Evolutionary conservation across 371 early-diverging fungal species (phyloP), one percentile per base, ranked within the genome.

Genomic region (Mortierella sp.): DNA sequence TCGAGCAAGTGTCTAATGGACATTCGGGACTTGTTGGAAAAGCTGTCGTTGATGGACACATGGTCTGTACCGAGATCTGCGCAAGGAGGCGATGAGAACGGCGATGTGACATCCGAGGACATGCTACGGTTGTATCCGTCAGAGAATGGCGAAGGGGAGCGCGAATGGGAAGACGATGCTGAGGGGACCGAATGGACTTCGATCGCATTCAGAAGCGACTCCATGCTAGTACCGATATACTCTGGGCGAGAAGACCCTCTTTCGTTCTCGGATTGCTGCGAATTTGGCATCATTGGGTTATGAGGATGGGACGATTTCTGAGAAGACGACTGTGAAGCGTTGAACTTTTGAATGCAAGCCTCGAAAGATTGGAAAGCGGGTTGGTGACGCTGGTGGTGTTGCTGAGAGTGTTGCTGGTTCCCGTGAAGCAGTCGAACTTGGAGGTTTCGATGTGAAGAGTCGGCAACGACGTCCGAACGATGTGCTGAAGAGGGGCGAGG

Each of bases 171-270:
- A 17, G 77, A 57, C 34, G 34, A 34, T 5, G 76, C 51, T 1
- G 64, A 63, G n/a, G 64, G 68, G 0, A 60, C 63, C 8, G 76
- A 62, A 29, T 76, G 77, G 31, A 69, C 77, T 19, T 76, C 77
- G 27, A 76, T 76, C 19, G 77, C 77, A 49, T 69, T 63, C 54
- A 76, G 47, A n/a, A 76, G 62, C 10, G 77, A 69, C 56, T 76
- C 77, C 77, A 76, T 76, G 41, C 68, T 57, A 1, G 77, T 76
- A 25, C 77, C 77, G 5, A 68, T 44, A 41, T 68, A 76, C 25
- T 60, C 74, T 22, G 63, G 74, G 17, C 61, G 43, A 8, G 41
- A 19, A 55, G 57, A 54, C 17, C 37, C 41, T 22, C 46, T 37
- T 37, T 24, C 58, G 3, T 53, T 34, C 27, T 43, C 55, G 46